Base-by-base conservation (phyloP, 352 stramenopile genomes). In the Globisporangium alternatum region DNA sequence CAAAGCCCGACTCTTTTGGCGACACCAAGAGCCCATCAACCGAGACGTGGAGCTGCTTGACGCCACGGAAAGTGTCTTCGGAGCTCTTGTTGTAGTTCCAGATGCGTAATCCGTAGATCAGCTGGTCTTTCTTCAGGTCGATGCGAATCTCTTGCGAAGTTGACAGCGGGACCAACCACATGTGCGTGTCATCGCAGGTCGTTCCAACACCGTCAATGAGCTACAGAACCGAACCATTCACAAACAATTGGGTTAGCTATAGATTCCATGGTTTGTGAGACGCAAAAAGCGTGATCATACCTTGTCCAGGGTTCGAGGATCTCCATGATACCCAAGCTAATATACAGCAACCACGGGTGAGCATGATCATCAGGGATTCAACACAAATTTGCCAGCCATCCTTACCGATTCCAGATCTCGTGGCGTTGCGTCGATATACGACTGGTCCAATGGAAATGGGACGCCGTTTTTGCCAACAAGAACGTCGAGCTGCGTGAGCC, bases 141-240 rank as follows among this genome's bases (percentile, higher is more conserved):
- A 96, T 84, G 0, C 68, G 73, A 19, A 95, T 66, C 58, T 89
- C 71, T 7, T 77, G 68, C 2, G 62, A 55, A 21, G 51, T 1
- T 53, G 77, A 72, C 8, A 91, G 78, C 1, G 91, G 91, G 28
- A 96, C 75, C 0, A 98, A 77, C 91, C 91, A 98, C 79, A 93
- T 90, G 69, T 98, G 90, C 9, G 85, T 80, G 64, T 97, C 91
- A 33, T 98, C 89, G 52, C 76, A 95, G 3, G 89, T 97, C 28
- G 71, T 76, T 8, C 83, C 78, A 8, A 90, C 68, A 1, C 89
- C 88, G 64, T 98, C 90, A 9, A 97, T 67, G 12, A 97, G 66
- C 83, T 93, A 39, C 5, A 35, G 5, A 5, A 12, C 8, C 25
- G 25, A 28, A 2, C 3, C 6, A 2, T 44, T 5, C 9, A n/a